These are phyloP conservation scores for Craspedostauros australis DNA, from an alignment of 108 stramenopile genomes.

Conservation along the genomic window DNA sequence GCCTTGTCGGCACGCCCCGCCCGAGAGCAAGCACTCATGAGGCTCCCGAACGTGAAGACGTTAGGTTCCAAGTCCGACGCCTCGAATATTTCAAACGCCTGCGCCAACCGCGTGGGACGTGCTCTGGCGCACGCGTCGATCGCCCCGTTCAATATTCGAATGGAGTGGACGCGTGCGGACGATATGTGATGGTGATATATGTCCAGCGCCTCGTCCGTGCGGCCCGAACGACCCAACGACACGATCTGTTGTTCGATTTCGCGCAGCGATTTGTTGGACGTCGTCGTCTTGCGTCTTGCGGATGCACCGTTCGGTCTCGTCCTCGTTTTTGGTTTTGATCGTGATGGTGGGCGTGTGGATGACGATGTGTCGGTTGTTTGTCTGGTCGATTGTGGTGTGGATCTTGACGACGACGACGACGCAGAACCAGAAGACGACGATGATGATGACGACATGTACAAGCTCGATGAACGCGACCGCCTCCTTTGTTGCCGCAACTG, in stretches of 20 bases:
- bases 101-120: conserved; percentile 31
- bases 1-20: conserved; percentile 44
- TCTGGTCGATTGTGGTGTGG: neutral
- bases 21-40: conserved; percentile 64
- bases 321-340: neutral
- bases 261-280: too few relatives aligned
- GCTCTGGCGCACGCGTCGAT: conserved; percentile 76
- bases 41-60: conserved; percentile 69
- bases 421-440: conserved; percentile 4
- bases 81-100: conserved; percentile 44
- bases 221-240: conserved; percentile 39
- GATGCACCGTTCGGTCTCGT: neutral
- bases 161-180: conserved; percentile 34
- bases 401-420: too few relatives aligned
- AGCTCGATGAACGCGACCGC: too few relatives aligned
- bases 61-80: conserved; percentile 33
- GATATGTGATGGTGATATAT: too few relatives aligned
- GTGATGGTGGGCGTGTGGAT: neutral
- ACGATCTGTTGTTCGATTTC: conserved; percentile 29
- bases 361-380: neutral
- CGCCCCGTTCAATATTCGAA: conserved; percentile 62
- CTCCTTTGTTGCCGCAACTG: too few relatives aligned
- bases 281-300: too few relatives aligned
- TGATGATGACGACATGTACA: neutral
- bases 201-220: conserved; percentile 51